Evolutionary conservation across 1,139 yeast species (phyloP).

Genomic region (Candida sojae): DNA sequence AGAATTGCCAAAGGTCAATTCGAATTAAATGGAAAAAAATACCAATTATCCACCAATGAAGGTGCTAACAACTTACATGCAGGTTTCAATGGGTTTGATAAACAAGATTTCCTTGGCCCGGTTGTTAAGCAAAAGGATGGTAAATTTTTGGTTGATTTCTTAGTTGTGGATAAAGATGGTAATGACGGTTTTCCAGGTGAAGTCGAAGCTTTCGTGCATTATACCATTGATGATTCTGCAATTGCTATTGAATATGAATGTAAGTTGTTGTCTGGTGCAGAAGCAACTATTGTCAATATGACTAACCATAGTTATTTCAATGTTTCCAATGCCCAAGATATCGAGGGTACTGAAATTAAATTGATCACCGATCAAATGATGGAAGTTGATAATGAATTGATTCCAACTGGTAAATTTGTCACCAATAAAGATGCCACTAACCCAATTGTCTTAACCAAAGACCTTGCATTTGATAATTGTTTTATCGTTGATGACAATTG

Average conservation of each 20-base stretch:
- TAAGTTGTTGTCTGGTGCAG: slow-evolving; percentile 29
- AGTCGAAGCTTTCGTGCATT: slow-evolving; percentile 44
- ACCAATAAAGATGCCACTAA: slow-evolving; percentile 21
- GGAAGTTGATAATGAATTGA: slow-evolving; percentile 36
- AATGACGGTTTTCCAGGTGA: slow-evolving; percentile 59
- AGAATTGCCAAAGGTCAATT: slow-evolving; percentile 53
- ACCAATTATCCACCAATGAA: slow-evolving; percentile 46
- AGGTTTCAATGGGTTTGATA: slow-evolving; percentile 56
- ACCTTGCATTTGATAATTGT: slow-evolving; percentile 50
- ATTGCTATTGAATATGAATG: slow-evolving; percentile 53
- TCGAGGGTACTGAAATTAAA: slow-evolving; percentile 37
- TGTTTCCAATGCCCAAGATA: slow-evolving; percentile 27
- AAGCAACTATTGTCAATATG: slow-evolving; percentile 55
- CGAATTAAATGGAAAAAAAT: slow-evolving; percentile 39
- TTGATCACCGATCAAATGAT: slow-evolving; percentile 31
- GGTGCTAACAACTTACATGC: slow-evolving; percentile 49
- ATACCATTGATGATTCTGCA: slow-evolving; percentile 32
- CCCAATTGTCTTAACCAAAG: slow-evolving; percentile 22
- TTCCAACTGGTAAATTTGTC: slow-evolving; percentile 55
- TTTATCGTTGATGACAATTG: slow-evolving; percentile 43
- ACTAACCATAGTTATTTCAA: slow-evolving; percentile 70
- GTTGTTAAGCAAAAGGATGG: slow-evolving; percentile 36
- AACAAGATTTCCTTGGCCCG: slow-evolving; percentile 52
- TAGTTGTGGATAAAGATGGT: slow-evolving; percentile 45
- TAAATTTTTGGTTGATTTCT: slow-evolving; percentile 39